These are phyloP conservation scores for Aspergillus uvarum DNA, from an alignment of 2,329 filamentous ascomycete species.

Conservation along the genomic window DNA sequence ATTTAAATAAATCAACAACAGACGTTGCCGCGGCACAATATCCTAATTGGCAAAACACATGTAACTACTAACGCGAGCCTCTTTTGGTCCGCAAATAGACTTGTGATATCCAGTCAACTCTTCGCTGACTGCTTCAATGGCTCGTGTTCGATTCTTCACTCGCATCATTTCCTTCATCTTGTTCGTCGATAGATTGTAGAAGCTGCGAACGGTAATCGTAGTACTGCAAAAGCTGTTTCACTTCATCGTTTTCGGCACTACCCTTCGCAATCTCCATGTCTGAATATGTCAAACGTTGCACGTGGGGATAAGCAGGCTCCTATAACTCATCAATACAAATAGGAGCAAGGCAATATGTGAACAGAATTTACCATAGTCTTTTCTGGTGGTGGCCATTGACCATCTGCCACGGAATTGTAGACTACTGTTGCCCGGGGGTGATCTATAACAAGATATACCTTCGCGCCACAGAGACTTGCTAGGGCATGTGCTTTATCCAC, in stretches of 20 bases:
- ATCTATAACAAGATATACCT: slow-evolving; percentile 12
- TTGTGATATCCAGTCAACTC: neutral
- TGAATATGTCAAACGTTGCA: slow-evolving; percentile 3
- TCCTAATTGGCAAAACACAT: neutral
- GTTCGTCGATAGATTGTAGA: slow-evolving; percentile 7
- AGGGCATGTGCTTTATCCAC: slow-evolving; percentile 10
- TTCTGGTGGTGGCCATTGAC: slow-evolving; percentile 5
- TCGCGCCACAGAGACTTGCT: slow-evolving; percentile 4
- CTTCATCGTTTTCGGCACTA: neutral
- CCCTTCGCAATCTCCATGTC: neutral
- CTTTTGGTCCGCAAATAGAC: neutral
- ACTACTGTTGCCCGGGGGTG: slow-evolving; percentile 9
- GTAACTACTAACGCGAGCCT: neutral
- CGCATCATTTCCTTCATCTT: neutral
- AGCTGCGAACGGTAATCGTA: slow-evolving; percentile 7
- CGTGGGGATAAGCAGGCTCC: slow-evolving; percentile 4
- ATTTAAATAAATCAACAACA: neutral
- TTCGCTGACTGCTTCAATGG: neutral
- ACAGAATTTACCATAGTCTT: slow-evolving; percentile 8
- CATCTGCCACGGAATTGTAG: slow-evolving; percentile 10
- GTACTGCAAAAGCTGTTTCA: slow-evolving; percentile 4
- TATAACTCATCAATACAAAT: slow-evolving; percentile 1
- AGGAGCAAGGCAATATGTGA: neutral
- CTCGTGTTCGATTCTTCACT: neutral
- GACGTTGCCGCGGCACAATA: neutral